Evolutionary conservation across 2,329 filamentous ascomycete species (phyloP).

Genomic region (Beauveria asiatica): DNA sequence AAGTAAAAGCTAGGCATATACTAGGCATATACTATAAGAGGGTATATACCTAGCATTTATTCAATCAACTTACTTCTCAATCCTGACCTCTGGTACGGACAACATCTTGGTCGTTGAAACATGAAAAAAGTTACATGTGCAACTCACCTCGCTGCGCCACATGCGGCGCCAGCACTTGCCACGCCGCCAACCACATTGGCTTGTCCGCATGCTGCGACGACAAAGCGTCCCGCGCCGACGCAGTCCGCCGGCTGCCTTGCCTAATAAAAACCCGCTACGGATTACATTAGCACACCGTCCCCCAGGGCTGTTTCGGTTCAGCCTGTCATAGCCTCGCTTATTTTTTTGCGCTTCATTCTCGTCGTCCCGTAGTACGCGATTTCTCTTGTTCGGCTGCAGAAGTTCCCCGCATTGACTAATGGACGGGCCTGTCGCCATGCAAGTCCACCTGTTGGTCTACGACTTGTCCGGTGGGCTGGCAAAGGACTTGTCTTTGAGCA

Average conservation of each 20-base stretch:
- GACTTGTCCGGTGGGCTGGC: slow-evolving; percentile 61
- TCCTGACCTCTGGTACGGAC: too few relatives aligned
- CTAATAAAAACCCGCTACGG: neutral
- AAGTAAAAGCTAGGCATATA: too few relatives aligned
- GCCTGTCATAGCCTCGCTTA: neutral
- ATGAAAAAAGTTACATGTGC: too few relatives aligned
- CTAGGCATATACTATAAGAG: too few relatives aligned
- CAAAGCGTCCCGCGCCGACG: neutral
- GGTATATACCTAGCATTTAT: too few relatives aligned
- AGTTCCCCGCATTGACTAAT: neutral
- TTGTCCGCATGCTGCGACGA: neutral
- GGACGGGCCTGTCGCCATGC: slow-evolving; percentile 42
- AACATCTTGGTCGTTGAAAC: too few relatives aligned
- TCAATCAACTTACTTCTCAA: too few relatives aligned
- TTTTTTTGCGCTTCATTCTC: neutral
- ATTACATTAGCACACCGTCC: neutral
- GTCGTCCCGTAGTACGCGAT: neutral
- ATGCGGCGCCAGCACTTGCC: slow-evolving; percentile 3
- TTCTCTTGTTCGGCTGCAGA: neutral
- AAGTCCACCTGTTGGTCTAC: slow-evolving; percentile 70
- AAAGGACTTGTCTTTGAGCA: slow-evolving; percentile 43
- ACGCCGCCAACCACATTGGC: neutral
- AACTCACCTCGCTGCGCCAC: neutral
- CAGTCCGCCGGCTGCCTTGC: slow-evolving; percentile 7
- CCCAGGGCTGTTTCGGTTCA: neutral